These are phyloP conservation scores for Calonectria hongkongensis DNA, from an alignment of 2,329 filamentous ascomycete species.

Conservation along the genomic window DNA sequence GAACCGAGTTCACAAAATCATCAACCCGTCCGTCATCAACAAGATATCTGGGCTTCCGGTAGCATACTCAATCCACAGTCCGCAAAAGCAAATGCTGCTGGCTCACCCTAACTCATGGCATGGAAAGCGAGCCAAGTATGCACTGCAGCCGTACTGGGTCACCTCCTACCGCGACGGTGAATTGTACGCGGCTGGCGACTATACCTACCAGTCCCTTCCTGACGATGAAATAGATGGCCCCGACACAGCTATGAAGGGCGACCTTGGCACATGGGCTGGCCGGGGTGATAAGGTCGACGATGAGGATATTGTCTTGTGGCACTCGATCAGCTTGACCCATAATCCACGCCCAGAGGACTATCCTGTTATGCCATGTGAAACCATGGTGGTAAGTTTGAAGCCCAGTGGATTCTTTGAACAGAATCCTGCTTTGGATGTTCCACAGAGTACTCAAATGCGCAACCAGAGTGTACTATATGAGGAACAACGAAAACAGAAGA, in stretches of 20 bases:
- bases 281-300: constrained; percentile 30
- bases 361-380: constrained; percentile 38
- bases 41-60: constrained; percentile 20
- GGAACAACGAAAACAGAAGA: neutral
- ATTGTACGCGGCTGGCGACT: constrained; percentile 33
- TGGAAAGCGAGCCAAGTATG: constrained; percentile 27
- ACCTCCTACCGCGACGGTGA: constrained; percentile 31
- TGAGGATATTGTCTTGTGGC: constrained; percentile 36
- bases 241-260: neutral
- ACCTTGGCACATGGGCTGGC: constrained; percentile 20
- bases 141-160: constrained; percentile 32
- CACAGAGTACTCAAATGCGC: constrained; percentile 33
- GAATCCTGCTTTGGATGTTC: constrained; percentile 35
- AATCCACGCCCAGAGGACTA: constrained; percentile 32
- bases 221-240: constrained; percentile 7
- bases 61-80: constrained; percentile 24
- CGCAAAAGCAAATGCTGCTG: constrained; percentile 28
- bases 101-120: constrained; percentile 29
- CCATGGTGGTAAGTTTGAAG: constrained; percentile 28
- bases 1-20: constrained; percentile 36
- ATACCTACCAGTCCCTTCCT: constrained; percentile 32
- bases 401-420: constrained; percentile 33
- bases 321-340: constrained; percentile 26
- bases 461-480: constrained; percentile 32
- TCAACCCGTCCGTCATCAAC: constrained; percentile 34